Base-by-base conservation (phyloP, 345 rosid genomes). In the Pugionium dolabratum region DNA sequence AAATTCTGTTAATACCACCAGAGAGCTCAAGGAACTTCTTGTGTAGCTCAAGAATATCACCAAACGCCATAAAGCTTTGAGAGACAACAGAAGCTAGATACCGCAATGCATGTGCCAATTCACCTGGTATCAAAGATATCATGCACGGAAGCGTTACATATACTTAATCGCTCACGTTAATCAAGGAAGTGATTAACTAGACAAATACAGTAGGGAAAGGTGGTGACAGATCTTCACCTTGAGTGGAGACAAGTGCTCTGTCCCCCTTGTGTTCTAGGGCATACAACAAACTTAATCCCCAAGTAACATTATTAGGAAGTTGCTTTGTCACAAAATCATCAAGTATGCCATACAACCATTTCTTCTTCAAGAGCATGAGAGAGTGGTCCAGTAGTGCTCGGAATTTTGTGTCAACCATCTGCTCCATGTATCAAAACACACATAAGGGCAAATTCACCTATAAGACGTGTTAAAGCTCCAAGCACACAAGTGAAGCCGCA, bases 291-390 rank as follows among this genome's bases (percentile, higher is more conserved):
- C 97, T 94, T 86, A 94, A 80, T 28, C 96, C 92, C 97, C 96
- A 94, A 10, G 99, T 94, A 65, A 90, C 99, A 68, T 90, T 91
- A 78, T 88, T 86, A 29, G 99, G 99, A 39, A 94, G 91, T 76
- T 90, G 99, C 83, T 90, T 91, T n/a, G 97, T 94, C 54, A 94
- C 91, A 73, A 90, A 94, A 81, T 88, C 93, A 78, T 94, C 97
- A 29, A 94, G 68, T 62, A 94, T 82, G 39, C 95, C 99, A 73
- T 80, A 90, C 50, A 84, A 54, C 99, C 97, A 94, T 81, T 87
- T 94, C 83, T 85, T 90, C 86, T 76, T 90, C 69, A 90, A 39
- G 66, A 90, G 88, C 69, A 90, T 53, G 72, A 80, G 76, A 39
- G 97, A 88, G 74, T 94, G 99, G 66, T 83, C 84, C 59, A 90